Base-by-base conservation (phyloP, 2,329 filamentous ascomycete species). In the Diaporthe destruens region DNA sequence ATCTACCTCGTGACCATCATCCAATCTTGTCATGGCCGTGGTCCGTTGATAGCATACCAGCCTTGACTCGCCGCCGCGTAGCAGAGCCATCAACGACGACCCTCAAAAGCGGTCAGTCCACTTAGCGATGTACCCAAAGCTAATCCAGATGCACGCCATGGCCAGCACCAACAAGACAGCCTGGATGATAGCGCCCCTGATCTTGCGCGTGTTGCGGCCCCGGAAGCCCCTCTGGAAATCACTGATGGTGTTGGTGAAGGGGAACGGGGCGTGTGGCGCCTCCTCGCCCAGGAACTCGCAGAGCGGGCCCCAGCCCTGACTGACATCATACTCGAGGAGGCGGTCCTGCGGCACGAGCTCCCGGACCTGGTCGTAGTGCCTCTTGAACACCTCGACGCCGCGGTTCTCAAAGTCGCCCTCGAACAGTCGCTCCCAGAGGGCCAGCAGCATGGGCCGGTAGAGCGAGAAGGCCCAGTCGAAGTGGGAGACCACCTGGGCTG, bases 231-330 rank as follows among this genome's bases (percentile, higher is more conserved):
- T 34, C 25, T 65, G 65, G 67, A 74, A 74, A 44, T 73, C 73
- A 7, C 36, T 39, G 6, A 63, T 54, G 39, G 53, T 79, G 65
- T 83, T 83, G 1, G 78, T 77, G 56, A 79, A 79, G 1, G 82
- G 82, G 70, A 84, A 84, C n/a, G 76, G 72, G 39, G 75, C 69
- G 0, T 78, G 73, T 1, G 83, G 83, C 0, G 83, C 76, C 0
- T 78, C 77, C 71, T 82, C 81, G 18, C 78, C 79, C 2, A 84
- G 73, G 57, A 85, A 85, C 54, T 77, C 69, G 76, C 83, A 85
- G 2, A 85, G 80, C 12, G 83, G 82, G 61, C 76, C 80, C 83
- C 83, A 85, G 18, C 83, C 83, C 25, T 85, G 80, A 44, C 80
- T 76, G 0, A 81, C 77, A 12, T 79, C 77, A 78, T 79, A 84